phyloP scores from a whole-genome alignment of 176 grass and related monocot species.

The Elymus sibiricus region DNA sequence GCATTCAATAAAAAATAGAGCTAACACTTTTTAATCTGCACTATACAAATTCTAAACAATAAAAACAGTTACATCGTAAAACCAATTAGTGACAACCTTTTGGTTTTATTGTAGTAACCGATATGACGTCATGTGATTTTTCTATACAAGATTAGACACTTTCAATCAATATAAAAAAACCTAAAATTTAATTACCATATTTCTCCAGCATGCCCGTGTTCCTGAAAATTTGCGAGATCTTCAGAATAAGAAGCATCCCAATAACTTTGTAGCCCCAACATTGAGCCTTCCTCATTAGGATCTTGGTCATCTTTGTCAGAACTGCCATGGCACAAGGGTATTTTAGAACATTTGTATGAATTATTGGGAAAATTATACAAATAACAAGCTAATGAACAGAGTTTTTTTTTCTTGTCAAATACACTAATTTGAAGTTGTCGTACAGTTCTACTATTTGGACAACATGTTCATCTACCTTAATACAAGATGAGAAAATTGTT shows the following conservation, averaged over 20 bases:
- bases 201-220: constrained; percentile 86
- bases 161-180: not conserved
- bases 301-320: constrained; percentile 87
- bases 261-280: constrained; percentile 89
- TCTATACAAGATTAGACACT: not conserved
- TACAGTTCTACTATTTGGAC: not conserved
- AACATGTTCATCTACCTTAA: not conserved
- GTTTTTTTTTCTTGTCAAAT: constrained; percentile 1
- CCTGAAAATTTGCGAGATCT: constrained; percentile 92
- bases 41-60: not conserved
- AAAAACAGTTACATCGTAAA: not conserved
- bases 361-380: not conserved
- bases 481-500: not conserved
- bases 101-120: not conserved
- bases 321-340: constrained; percentile 31
- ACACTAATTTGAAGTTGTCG: not conserved
- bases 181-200: constrained; percentile 55
- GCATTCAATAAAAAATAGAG: not conserved
- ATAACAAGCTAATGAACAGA: not conserved
- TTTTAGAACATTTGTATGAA: not conserved
- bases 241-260: constrained; percentile 91
- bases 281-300: constrained; percentile 73
- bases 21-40: not conserved
- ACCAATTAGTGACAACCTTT: not conserved
- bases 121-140: not conserved